phyloP scores from a whole-genome alignment of 164 flowering plant species.

The Aristolochia californica region DNA sequence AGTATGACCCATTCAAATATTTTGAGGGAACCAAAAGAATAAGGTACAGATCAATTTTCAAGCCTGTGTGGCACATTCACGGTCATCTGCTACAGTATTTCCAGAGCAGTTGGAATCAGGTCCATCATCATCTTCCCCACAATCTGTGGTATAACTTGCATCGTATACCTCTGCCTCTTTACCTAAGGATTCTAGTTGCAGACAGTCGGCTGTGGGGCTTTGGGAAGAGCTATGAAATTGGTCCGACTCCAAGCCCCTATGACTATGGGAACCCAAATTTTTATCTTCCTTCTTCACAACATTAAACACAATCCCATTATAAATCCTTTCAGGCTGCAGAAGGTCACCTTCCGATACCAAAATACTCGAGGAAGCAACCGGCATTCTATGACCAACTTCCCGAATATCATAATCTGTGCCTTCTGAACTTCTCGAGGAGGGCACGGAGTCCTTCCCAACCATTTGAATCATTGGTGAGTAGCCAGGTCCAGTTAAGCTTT shows the following conservation, averaged over 20 bases:
- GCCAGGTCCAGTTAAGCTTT: slow-evolving; percentile 20
- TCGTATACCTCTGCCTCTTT: slow-evolving; percentile 31
- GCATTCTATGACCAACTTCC: slow-evolving; percentile 24
- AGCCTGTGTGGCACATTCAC: background rate
- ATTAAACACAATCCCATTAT: slow-evolving; percentile 65
- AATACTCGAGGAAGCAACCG: slow-evolving; percentile 24
- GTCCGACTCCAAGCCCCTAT: slow-evolving; percentile 30
- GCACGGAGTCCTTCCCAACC: slow-evolving; percentile 22
- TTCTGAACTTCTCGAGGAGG: slow-evolving; percentile 50
- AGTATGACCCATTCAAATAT: no score
- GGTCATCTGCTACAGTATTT: background rate
- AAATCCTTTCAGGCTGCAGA: slow-evolving; percentile 72
- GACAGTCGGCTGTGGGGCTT: slow-evolving; percentile 45
- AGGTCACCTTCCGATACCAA: slow-evolving; percentile 75
- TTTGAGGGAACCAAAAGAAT: background rate
- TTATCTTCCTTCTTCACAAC: slow-evolving; percentile 66
- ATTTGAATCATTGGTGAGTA: slow-evolving; percentile 22
- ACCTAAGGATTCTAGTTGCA: slow-evolving; percentile 53
- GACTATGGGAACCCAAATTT: slow-evolving; percentile 11
- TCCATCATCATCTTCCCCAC: slow-evolving; percentile 3
- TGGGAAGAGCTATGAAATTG: slow-evolving; percentile 12
- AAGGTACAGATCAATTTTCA: background rate
- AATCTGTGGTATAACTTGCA: slow-evolving; percentile 51
- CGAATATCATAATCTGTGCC: slow-evolving; percentile 35
- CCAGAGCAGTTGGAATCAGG: background rate